Evolutionary conservation across 768 basidiomycete genomes (phyloP).

Genomic region (Macrocybe gigantea): DNA sequence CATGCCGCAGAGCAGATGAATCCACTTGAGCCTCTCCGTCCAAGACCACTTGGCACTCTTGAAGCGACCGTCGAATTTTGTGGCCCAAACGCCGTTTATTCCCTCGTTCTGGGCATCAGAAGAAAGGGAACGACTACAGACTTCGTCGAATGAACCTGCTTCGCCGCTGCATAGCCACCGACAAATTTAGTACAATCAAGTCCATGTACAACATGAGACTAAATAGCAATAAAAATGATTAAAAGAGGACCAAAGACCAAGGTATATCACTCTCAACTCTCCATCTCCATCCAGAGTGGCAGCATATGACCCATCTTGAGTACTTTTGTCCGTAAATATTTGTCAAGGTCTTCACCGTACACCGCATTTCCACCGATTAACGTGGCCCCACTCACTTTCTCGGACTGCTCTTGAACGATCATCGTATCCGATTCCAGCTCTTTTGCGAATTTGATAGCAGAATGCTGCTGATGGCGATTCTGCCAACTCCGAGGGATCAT

Average conservation of each 20-base stretch:
- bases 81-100: no score
- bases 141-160: no score
- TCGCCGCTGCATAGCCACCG: no score
- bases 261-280: slow-evolving; percentile 15
- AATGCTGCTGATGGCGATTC: slow-evolving; percentile 28
- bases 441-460: slow-evolving; percentile 14
- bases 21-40: no score
- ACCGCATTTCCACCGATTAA: slow-evolving; percentile 77
- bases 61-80: no score
- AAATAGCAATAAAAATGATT: background rate
- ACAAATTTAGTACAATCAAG: no score
- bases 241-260: slow-evolving; percentile 4
- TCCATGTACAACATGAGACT: no score
- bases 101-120: no score
- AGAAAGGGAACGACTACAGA: no score
- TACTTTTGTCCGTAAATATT: slow-evolving; percentile 95
- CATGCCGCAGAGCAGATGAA: no score
- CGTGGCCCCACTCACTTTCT: slow-evolving; percentile 58
- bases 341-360: slow-evolving; percentile 83
- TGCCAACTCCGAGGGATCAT: slow-evolving; percentile 96
- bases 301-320: slow-evolving; percentile 95
- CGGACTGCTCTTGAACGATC: slow-evolving; percentile 24
- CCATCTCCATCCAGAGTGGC: slow-evolving; percentile 45
- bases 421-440: slow-evolving; percentile 13
- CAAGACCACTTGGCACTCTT: no score